Evolutionary conservation across 163 green algal genomes (phyloP).

Genomic region (Scenedesmus sp.): DNA sequence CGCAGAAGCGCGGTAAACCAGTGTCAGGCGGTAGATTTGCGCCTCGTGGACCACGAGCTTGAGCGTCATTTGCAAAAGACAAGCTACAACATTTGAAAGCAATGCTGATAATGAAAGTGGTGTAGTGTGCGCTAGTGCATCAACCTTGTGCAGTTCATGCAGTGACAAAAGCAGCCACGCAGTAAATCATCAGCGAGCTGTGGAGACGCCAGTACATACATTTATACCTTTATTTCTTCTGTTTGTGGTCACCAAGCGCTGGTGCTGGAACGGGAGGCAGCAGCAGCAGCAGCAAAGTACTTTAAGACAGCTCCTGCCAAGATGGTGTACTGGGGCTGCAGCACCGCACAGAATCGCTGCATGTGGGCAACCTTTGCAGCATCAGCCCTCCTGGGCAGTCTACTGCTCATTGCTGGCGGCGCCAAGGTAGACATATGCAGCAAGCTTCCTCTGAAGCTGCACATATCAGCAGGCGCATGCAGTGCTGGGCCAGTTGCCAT

Average conservation of each 20-base stretch:
- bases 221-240: too few relatives aligned
- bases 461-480: constrained; percentile 30
- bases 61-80: background rate
- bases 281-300: background rate
- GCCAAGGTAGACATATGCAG: constrained; percentile 34
- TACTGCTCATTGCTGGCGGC: constrained; percentile 36
- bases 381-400: background rate
- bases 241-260: too few relatives aligned
- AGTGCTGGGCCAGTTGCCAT: constrained; percentile 23
- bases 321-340: constrained; percentile 51
- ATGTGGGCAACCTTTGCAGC: background rate
- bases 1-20: background rate
- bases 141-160: background rate
- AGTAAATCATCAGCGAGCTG: background rate
- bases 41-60: background rate
- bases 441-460: constrained; percentile 17
- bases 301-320: background rate
- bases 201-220: background rate
- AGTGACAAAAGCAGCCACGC: background rate
- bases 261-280: too few relatives aligned
- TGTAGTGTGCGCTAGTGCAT: background rate
- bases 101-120: background rate
- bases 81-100: background rate
- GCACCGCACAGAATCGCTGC: constrained; percentile 11
- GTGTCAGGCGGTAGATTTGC: background rate